These are phyloP conservation scores for Dysphania ambrosioides DNA, from an alignment of 148 eudicot species.

Conservation along the genomic window DNA sequence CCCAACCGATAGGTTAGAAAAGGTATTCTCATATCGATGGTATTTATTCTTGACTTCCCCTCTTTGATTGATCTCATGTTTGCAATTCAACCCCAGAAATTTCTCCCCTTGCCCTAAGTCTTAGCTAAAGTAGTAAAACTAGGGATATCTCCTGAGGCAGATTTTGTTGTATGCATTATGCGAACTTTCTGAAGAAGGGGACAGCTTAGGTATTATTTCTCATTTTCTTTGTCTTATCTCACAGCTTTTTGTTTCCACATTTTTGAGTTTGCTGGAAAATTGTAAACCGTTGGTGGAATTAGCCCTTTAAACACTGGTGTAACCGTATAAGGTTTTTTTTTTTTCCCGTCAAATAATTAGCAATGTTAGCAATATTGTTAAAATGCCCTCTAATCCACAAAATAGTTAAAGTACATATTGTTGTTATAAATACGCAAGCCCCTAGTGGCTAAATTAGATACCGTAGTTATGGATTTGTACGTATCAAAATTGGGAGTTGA, in stretches of 20 bases:
- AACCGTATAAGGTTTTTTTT: neutral
- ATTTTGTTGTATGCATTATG: neutral
- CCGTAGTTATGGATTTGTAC: too few species aligned
- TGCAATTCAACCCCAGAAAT: conserved; percentile 4
- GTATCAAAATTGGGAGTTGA: neutral
- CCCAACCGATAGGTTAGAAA: neutral
- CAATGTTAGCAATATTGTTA: neutral
- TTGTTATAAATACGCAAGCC: neutral
- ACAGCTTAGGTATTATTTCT: neutral
- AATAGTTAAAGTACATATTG: too few species aligned
- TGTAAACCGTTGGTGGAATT: conserved; percentile 17
- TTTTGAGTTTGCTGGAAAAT: conserved; percentile 5
- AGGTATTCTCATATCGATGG: neutral
- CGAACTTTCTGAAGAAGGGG: neutral
- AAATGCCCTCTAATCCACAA: too few species aligned
- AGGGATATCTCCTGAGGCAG: conserved; percentile 12
- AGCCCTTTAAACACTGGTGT: neutral
- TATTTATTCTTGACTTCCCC: neutral
- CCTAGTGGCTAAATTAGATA: too few species aligned
- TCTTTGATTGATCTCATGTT: conserved; percentile 5
- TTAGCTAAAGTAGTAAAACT: neutral
- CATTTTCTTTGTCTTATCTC: neutral
- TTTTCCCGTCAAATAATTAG: neutral
- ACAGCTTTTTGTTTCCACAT: neutral
- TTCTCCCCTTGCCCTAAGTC: conserved; percentile 4